These are phyloP conservation scores for Nyctanthes arbortristis DNA, from an alignment of 257 asterid genomes.

Conservation along the genomic window DNA sequence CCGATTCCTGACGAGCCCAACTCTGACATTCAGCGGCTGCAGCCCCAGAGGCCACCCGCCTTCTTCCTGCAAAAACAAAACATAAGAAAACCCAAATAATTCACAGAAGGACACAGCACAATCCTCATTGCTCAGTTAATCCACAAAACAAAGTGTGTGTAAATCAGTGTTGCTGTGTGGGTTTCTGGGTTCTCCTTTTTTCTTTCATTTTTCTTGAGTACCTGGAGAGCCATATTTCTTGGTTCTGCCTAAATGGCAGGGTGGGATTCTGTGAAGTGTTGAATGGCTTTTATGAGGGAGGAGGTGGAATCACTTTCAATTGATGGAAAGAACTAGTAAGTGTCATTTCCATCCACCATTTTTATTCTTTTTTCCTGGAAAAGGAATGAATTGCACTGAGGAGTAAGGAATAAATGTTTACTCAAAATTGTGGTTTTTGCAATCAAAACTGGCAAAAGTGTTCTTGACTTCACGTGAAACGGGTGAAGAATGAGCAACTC, in stretches of 20 bases:
- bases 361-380: constrained; percentile 23
- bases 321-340: constrained; percentile 3
- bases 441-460: background rate
- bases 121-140: background rate
- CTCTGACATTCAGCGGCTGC: constrained; percentile 48
- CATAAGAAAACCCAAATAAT: background rate
- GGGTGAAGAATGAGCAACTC: background rate
- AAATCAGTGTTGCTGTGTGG: background rate
- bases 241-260: background rate
- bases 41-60: constrained; percentile 68
- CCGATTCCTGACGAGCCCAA: constrained; percentile 41
- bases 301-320: constrained; percentile 19
- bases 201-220: too few species aligned
- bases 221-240: background rate
- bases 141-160: background rate
- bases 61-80: constrained; percentile 39
- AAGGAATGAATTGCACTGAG: constrained; percentile 10
- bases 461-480: constrained; percentile 1
- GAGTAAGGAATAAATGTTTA: background rate
- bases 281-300: too few species aligned
- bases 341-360: constrained; percentile 13
- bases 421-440: background rate
- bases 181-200: background rate
- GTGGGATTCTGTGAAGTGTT: constrained; percentile 14
- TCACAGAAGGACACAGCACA: background rate